These are phyloP conservation scores for Lantana camara DNA, from an alignment of 257 asterid genomes.

Conservation along the genomic window DNA sequence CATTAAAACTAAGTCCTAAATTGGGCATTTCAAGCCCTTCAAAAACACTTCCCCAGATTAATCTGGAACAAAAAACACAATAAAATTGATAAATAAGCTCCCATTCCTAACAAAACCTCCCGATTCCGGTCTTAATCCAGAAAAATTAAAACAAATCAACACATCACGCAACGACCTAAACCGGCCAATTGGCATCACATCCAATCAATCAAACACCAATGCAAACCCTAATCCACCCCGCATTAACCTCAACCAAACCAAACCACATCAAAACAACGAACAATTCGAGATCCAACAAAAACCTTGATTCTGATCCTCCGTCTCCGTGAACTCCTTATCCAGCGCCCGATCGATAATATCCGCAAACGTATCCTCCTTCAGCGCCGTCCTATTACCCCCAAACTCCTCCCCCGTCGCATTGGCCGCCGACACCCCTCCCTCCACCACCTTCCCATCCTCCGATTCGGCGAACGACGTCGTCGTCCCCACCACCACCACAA, in stretches of 20 bases:
- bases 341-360: conserved; percentile 97
- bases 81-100: neutral
- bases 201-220: conserved; percentile 22
- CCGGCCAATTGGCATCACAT: conserved; percentile 8
- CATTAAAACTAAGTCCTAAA: conserved; percentile 10
- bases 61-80: neutral
- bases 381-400: conserved; percentile 44
- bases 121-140: conserved; percentile 19
- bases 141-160: neutral
- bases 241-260: neutral
- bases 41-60: conserved; percentile 6
- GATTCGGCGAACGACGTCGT: conserved; percentile 33
- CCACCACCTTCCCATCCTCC: conserved; percentile 43
- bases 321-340: conserved; percentile 91
- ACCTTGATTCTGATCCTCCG: conserved; percentile 88
- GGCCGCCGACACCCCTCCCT: conserved; percentile 17
- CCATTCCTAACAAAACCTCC: conserved; percentile 9
- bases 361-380: conserved; percentile 83
- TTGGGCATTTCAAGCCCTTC: conserved; percentile 18
- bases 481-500: conserved; percentile 33
- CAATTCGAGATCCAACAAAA: conserved; percentile 46
- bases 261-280: neutral
- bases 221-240: conserved; percentile 39
- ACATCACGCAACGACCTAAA: neutral
- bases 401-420: conserved; percentile 45